Percentiles rank a stretch among this genome's conserved stretches.
phyloP scores from a whole-genome alignment of 2,329 filamentous ascomycete genomes.

The Fusarium annulatum region DNA sequence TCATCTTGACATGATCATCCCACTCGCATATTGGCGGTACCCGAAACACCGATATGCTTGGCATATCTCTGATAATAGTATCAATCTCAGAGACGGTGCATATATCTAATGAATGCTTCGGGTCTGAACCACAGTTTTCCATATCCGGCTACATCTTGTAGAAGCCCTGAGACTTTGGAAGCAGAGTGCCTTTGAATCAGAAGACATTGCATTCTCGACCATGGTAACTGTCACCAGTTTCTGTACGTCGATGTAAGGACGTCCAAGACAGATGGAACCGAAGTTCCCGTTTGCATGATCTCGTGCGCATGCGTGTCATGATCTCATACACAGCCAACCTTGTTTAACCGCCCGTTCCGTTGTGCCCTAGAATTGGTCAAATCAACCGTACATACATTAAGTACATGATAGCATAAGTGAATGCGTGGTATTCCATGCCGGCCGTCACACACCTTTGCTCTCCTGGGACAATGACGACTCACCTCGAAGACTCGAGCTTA shows the following conservation, averaged over 20 bases:
- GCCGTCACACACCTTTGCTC: constrained; percentile 23
- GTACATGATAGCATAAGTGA: not conserved
- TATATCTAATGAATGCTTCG: not conserved
- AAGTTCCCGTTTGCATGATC: constrained; percentile 28
- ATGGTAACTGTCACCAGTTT: not conserved
- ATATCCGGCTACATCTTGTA: not conserved
- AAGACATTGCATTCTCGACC: not conserved
- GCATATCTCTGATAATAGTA: not conserved
- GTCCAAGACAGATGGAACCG: constrained; percentile 6
- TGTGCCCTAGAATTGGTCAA: constrained; percentile 12
- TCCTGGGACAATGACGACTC: constrained; percentile 24
- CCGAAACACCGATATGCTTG: constrained; percentile 1
- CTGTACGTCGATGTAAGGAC: not conserved
- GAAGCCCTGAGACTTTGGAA: not conserved
- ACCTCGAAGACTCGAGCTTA: constrained; percentile 9
- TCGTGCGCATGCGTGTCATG: constrained; percentile 36
- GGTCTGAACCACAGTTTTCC: not conserved
- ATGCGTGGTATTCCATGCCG: not conserved
- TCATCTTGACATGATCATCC: constrained; percentile 9
- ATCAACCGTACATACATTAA: not conserved
- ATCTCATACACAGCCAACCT: constrained; percentile 18
- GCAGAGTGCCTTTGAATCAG: not conserved
- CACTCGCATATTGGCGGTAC: constrained; percentile 19
- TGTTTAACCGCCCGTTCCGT: constrained; percentile 21
- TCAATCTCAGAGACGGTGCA: not conserved